Base-by-base conservation (phyloP, 2,329 filamentous ascomycete species). In the Microsporum ferrugineum region DNA sequence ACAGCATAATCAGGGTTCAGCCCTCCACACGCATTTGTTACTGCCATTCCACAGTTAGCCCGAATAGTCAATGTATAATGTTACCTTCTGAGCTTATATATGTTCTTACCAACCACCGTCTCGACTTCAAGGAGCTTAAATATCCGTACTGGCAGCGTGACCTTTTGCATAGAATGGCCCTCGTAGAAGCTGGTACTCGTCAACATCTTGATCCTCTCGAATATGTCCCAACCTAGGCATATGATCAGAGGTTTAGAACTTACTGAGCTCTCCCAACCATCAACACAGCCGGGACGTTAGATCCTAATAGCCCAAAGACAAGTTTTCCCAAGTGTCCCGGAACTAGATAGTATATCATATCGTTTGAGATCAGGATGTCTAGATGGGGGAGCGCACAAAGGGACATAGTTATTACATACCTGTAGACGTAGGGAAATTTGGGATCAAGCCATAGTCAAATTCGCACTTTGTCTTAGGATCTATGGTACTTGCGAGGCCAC, bases 11-110 rank as follows among this genome's bases (percentile, higher is more conserved):
- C 77, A n/a, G 80, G 77, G 70, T 87, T 87, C 39, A 87, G 71
- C 10, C 83, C 84, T 61, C 85, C 85, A 45, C 84, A 83, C 49
- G 85, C 84, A 70, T 87, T 88, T 49, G 84, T 88, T 65, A 86
- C 82, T 82, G 66, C 61, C 39, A 38, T 12, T 43, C 58, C 39
- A 58, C 23, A 31, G 17, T 29, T 49, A 49, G 45, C 23, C 23
- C 23, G 23, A 23, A 38, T 27, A 49, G 45, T 47, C 61, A 56
- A 62, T 59, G 31, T 57, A 33, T 60, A 58, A 23, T 3, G 2
- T 36, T 7, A 41, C n/a, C n/a, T 58, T 33, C 41, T 27, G 4
- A 43, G 10, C 17, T 23, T 23, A 23, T 23, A 23, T 12, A 60
- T 12, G 56, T 63, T 72, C 71, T 66, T 68, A 82, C 80, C 77